These are phyloP conservation scores for Fragaria vesca DNA, from an alignment of 306 rosid genomes.

Conservation along the genomic window DNA sequence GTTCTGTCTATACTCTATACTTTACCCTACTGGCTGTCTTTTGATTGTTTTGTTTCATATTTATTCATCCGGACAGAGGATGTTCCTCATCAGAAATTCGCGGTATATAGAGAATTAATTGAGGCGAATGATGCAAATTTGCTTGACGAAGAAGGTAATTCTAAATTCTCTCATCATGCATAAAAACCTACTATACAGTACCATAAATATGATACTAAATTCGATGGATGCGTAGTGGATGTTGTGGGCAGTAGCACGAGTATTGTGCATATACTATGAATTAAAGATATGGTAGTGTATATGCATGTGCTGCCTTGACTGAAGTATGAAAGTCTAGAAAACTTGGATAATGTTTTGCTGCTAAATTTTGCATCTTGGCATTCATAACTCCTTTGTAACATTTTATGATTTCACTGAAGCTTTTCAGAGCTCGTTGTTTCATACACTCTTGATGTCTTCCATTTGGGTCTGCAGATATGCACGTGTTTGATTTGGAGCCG, in stretches of 20 bases:
- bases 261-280: not conserved
- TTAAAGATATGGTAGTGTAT: not conserved
- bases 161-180: not conserved
- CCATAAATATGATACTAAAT: not conserved
- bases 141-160: constrained; percentile 81
- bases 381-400: not conserved
- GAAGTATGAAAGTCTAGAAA: not conserved
- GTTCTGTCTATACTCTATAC: not conserved
- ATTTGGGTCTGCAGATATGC: constrained; percentile 49
- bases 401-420: not conserved
- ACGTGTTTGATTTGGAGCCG: constrained; percentile 61
- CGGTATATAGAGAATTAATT: constrained; percentile 56
- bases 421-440: constrained; percentile 12
- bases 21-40: not conserved
- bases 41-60: not conserved
- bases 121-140: constrained; percentile 88
- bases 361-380: not conserved
- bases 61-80: constrained; percentile 50
- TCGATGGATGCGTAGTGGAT: not conserved
- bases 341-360: not conserved
- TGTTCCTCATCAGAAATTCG: constrained; percentile 49
- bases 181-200: not conserved
- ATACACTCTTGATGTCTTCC: constrained; percentile 10
- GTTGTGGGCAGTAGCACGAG: not conserved
- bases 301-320: constrained; percentile 4